A percentile compares a stretch with the other conserved stretches of the same genome.
These are phyloP conservation scores for Plectosphaerella plurivora DNA, from an alignment of 2,329 filamentous ascomycete species.

Conservation along the genomic window DNA sequence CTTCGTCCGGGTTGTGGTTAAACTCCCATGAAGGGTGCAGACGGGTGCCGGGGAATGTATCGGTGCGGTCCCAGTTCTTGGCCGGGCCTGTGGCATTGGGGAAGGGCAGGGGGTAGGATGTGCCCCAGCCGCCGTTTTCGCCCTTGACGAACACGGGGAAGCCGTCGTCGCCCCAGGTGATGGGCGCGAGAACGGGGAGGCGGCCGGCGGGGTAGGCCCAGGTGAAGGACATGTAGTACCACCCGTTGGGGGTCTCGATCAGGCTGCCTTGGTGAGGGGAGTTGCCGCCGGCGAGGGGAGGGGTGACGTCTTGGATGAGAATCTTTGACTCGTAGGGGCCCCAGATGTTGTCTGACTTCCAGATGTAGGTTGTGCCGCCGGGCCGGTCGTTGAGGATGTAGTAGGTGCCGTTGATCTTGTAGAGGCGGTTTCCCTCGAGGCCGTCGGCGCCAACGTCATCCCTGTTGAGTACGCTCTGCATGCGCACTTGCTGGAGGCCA, in stretches of 20 bases:
- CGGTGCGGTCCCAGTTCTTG: slow-evolving; percentile 28
- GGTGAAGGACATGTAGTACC: slow-evolving; percentile 57
- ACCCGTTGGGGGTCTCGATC: slow-evolving; percentile 45
- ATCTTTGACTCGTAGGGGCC: slow-evolving; percentile 46
- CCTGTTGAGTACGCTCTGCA: slow-evolving; percentile 37
- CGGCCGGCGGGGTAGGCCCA: slow-evolving; percentile 52
- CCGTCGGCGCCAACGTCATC: slow-evolving; percentile 24
- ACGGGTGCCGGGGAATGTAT: slow-evolving; percentile 36
- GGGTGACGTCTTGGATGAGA: slow-evolving; percentile 34
- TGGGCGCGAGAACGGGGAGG: slow-evolving; percentile 51
- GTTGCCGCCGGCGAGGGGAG: slow-evolving; percentile 39
- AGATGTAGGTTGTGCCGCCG: slow-evolving; percentile 39
- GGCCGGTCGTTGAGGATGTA: slow-evolving; percentile 49
- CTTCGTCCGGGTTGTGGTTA: slow-evolving; percentile 56
- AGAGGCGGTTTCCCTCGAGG: slow-evolving; percentile 51
- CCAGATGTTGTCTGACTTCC: slow-evolving; percentile 43
- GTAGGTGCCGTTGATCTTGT: slow-evolving; percentile 51
- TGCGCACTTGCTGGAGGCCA: slow-evolving; percentile 37
- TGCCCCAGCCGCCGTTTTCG: slow-evolving; percentile 41
- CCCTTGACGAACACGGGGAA: slow-evolving; percentile 40
- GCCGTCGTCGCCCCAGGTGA: slow-evolving; percentile 47
- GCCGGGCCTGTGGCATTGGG: slow-evolving; percentile 4
- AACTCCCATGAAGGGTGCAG: slow-evolving; percentile 51
- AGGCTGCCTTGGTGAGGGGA: slow-evolving; percentile 52
- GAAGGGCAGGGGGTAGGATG: slow-evolving; percentile 34